A percentile compares a stretch with the other conserved stretches of the same genome.
phyloP scores from a whole-genome alignment of 495 filamentous ascomycete species.

The Daldinia loculata region DNA sequence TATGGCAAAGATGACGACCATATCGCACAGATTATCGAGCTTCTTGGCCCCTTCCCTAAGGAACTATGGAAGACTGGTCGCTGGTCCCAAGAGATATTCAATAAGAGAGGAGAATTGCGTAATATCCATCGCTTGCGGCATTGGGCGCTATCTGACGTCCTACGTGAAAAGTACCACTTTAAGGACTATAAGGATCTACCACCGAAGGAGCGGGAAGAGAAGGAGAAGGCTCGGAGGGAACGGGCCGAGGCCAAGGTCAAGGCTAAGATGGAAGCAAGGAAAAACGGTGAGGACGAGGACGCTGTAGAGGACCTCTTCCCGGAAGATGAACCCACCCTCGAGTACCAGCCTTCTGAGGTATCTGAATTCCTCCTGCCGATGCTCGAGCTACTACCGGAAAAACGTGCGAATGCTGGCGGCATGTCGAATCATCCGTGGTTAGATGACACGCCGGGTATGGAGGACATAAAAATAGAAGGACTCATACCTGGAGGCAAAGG shows the following conservation, averaged over 20 bases:
- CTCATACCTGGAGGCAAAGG: constrained; percentile 81
- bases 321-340: constrained; percentile 39
- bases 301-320: constrained; percentile 44
- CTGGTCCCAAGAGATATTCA: constrained; percentile 99
- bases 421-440: constrained; percentile 88
- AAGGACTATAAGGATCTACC: constrained; percentile 60
- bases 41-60: constrained; percentile 92
- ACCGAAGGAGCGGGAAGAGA: constrained; percentile 41
- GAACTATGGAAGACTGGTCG: constrained; percentile 89
- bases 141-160: constrained; percentile 93
- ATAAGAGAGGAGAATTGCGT: constrained; percentile 93
- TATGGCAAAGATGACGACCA: constrained; percentile 99
- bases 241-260: constrained; percentile 66
- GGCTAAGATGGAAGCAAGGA: constrained; percentile 48
- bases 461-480: constrained; percentile 72
- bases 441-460: constrained; percentile 86
- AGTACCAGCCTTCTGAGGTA: constrained; percentile 59
- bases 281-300: constrained; percentile 45
- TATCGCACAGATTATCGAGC: constrained; percentile 98
- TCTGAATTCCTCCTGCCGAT: constrained; percentile 90
- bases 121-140: constrained; percentile 97
- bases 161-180: constrained; percentile 98
- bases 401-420: constrained; percentile 92
- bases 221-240: constrained; percentile 42
- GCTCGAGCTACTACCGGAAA: constrained; percentile 87